A percentile compares a stretch with the other conserved stretches of the same genome.
These are phyloP conservation scores for Cladosporium velox DNA, from an alignment of 2,329 filamentous ascomycete species.

Conservation along the genomic window DNA sequence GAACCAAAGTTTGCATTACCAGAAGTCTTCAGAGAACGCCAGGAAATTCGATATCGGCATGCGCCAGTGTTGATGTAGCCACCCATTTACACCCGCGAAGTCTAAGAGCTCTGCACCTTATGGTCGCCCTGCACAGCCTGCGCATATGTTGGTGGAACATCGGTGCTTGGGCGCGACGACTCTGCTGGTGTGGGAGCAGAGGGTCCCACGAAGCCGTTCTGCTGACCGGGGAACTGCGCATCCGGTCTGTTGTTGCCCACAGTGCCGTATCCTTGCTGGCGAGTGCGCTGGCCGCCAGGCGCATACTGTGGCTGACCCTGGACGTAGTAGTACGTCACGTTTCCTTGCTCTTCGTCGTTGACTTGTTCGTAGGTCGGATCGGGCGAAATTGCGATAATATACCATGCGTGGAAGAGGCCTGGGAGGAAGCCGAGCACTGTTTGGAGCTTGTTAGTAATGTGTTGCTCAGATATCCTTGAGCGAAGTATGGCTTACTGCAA, in stretches of 20 bases:
- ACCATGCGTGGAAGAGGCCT: slow-evolving; percentile 93
- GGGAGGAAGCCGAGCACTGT: slow-evolving; percentile 59
- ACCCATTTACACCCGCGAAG: background rate
- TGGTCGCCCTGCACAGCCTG: slow-evolving; percentile 82
- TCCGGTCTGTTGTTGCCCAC: slow-evolving; percentile 39
- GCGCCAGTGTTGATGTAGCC: background rate
- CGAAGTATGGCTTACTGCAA: slow-evolving; percentile 50
- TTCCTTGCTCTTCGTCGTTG: slow-evolving; percentile 61
- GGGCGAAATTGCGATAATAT: slow-evolving; percentile 90
- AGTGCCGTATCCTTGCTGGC: slow-evolving; percentile 43
- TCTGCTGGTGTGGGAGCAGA: slow-evolving; percentile 42
- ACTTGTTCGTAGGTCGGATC: slow-evolving; percentile 65
- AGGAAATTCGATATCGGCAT: background rate
- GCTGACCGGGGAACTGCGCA: slow-evolving; percentile 47
- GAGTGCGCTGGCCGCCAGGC: slow-evolving; percentile 25
- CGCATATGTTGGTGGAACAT: slow-evolving; percentile 79
- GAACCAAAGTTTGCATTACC: background rate
- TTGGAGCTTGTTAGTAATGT: background rate
- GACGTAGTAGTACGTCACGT: slow-evolving; percentile 76
- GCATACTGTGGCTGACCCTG: slow-evolving; percentile 35
- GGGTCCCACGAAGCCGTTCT: slow-evolving; percentile 40
- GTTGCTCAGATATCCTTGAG: background rate
- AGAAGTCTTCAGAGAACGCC: background rate
- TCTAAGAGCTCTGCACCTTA: slow-evolving; percentile 71
- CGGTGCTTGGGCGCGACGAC: slow-evolving; percentile 41